Evolutionary conservation across 1,284 basidiomycete species (phyloP).

Genomic region (Pyrrhoderma lamaoense): DNA sequence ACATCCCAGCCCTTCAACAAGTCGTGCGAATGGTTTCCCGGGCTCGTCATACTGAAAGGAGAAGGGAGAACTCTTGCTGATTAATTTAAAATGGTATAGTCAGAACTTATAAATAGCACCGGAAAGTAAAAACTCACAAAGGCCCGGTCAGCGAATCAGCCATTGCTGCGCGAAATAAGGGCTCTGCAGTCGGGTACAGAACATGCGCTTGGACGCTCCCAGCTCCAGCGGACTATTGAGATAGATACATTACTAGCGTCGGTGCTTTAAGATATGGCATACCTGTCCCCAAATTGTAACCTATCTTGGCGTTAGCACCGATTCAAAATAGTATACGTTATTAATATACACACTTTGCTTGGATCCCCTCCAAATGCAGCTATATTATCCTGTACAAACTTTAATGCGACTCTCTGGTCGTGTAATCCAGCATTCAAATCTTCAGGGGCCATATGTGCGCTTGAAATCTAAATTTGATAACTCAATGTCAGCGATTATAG

Average conservation of each 20-base stretch:
- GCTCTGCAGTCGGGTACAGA: conserved; percentile 33
- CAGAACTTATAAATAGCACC: not conserved
- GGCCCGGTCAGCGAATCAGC: conserved; percentile 49
- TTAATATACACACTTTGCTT: conserved; percentile 34
- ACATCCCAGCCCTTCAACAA: conserved; percentile 43
- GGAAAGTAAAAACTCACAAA: conserved; percentile 34
- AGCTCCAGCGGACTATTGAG: conserved; percentile 46
- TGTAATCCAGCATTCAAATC: conserved; percentile 49
- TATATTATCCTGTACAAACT: conserved; percentile 59
- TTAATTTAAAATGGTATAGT: not conserved
- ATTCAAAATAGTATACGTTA: not conserved
- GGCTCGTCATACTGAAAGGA: conserved; percentile 47
- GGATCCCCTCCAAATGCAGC: conserved; percentile 58
- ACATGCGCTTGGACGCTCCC: conserved; percentile 48
- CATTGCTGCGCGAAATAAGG: conserved; percentile 47
- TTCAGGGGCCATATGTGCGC: conserved; percentile 36
- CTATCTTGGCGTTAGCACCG: conserved; percentile 24
- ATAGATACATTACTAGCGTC: not conserved
- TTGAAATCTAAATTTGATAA: conserved; percentile 36
- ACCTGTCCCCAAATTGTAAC: conserved; percentile 59
- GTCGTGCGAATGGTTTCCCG: conserved; percentile 44
- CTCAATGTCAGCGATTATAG: not conserved
- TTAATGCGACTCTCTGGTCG: conserved; percentile 50
- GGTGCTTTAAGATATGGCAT: not conserved
- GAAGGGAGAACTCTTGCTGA: conserved; percentile 48